Evolutionary conservation across 768 basidiomycete genomes (phyloP), one percentile per base, ranked within the genome.

Genomic region (Tephrocybe sp.): DNA sequence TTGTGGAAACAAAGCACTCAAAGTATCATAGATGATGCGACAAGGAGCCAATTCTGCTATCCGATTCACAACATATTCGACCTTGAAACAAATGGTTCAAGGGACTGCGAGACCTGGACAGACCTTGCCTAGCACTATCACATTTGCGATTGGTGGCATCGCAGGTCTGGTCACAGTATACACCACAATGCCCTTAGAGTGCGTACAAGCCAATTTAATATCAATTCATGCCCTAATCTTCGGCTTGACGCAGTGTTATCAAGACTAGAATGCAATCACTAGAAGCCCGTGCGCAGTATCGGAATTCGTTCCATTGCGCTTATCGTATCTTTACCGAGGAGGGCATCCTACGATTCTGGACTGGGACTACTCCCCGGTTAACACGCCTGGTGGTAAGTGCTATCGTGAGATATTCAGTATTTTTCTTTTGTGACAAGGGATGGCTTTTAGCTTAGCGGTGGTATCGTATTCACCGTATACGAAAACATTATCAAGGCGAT

Each of bases 231-330:
- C 31, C 26, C 23, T 42, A 12, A 16, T 40, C n/a, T 2, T 51
- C 53, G 39, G 4, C 26, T 26, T 26, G 26, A 26, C 26, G 12
- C 57, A 96, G 93, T 63, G 94, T 98, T 26, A 83, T 98, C 69
- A 99, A 98, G 72, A 98, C 97, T 10, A 83, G 96, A 20, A 99
- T 98, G 97, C 97, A 99, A 68, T 86, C 92, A 5, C 76, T 99
- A 9, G 79, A 82, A 49, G 97, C 96, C 0, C 76, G 81, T 9
- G 69, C 75, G 19, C 86, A 93, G 53, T 99, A 98, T 65, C 83
- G 85, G 33, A 98, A 99, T 62, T 86, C 94, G 2, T 89, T 98
- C 72, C 94, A 98, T 60, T 98, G 96, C 60, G 95, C 85, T 4
- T 96, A 97, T 62, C 80, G 95, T 40, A 94, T 98, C 63, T 84